Conservation (phyloP, 495 filamentous ascomycete genomes). For the Evernia prunastri region DNA sequence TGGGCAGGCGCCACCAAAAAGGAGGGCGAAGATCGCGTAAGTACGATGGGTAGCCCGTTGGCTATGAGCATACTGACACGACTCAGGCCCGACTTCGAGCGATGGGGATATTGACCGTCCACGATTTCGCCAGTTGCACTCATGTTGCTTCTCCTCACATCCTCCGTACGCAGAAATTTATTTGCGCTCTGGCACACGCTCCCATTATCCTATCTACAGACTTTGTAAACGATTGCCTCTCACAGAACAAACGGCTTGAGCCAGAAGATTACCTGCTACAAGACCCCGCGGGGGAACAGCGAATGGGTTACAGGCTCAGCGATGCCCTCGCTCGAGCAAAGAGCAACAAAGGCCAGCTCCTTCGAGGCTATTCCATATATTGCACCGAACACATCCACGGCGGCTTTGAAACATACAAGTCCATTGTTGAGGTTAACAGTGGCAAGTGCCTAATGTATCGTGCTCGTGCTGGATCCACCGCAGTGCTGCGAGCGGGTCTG, state of each 20-base stretch:
- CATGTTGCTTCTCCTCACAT: conserved; percentile 83
- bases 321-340: conserved; percentile 62
- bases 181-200: conserved; percentile 71
- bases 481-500: conserved; percentile 32
- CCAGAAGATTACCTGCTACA: conserved; percentile 56
- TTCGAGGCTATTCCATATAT: conserved; percentile 68
- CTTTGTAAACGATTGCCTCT: conserved; percentile 72
- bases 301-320: conserved; percentile 59
- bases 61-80: conserved; percentile 26
- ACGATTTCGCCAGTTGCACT: conserved; percentile 66
- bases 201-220: conserved; percentile 65
- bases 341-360: conserved; percentile 64
- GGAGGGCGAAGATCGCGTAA: conserved; percentile 75
- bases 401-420: conserved; percentile 73
- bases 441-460: conserved; percentile 73
- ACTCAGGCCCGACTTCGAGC: conserved; percentile 70
- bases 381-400: conserved; percentile 71
- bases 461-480: conserved; percentile 56
- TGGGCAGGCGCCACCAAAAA: conserved; percentile 63
- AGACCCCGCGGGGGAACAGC: conserved; percentile 64
- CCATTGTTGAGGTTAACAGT: conserved; percentile 82
- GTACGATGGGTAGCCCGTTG: conserved; percentile 26
- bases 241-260: conserved; percentile 51
- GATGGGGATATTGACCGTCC: conserved; percentile 72
- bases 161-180: conserved; percentile 87